Conservation (phyloP, 139 green algal species). For the Chlamydomonas urium region DNA sequence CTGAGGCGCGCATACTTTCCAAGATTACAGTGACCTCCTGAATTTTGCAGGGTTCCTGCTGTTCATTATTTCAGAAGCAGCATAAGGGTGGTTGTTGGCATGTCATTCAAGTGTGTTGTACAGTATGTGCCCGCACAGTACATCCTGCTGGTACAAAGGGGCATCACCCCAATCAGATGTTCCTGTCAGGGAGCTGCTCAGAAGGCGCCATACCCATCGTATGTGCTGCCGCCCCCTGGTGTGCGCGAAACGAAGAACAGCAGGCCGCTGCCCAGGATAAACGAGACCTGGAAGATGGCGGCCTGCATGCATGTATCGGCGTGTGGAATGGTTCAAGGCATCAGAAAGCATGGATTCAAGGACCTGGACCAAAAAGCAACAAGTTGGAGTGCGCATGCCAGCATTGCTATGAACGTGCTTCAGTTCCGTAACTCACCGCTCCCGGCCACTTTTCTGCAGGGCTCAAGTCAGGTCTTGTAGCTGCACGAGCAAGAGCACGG, state of each 20-base stretch:
- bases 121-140: no score
- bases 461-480: slow-evolving; percentile 24
- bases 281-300: slow-evolving; percentile 51
- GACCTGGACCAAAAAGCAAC: neutral
- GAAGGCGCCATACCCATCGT: slow-evolving; percentile 32
- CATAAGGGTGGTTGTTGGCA: no score
- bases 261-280: slow-evolving; percentile 66
- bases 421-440: slow-evolving; percentile 18
- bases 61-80: no score
- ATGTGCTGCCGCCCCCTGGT: slow-evolving; percentile 26
- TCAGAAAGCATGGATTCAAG: neutral
- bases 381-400: neutral
- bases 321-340: neutral
- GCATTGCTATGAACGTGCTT: neutral
- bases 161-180: no score
- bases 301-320: slow-evolving; percentile 13
- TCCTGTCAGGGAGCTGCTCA: slow-evolving; percentile 20
- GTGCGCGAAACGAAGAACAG: slow-evolving; percentile 73
- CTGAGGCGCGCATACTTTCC: no score
- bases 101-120: no score
- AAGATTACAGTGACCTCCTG: no score
- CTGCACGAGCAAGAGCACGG: slow-evolving; percentile 20
- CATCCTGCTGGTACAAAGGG: no score
- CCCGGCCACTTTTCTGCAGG: slow-evolving; percentile 39
- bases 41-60: no score